Conservation (phyloP, 2,329 filamentous ascomycete species). For the Penicillium griseofulvum region DNA sequence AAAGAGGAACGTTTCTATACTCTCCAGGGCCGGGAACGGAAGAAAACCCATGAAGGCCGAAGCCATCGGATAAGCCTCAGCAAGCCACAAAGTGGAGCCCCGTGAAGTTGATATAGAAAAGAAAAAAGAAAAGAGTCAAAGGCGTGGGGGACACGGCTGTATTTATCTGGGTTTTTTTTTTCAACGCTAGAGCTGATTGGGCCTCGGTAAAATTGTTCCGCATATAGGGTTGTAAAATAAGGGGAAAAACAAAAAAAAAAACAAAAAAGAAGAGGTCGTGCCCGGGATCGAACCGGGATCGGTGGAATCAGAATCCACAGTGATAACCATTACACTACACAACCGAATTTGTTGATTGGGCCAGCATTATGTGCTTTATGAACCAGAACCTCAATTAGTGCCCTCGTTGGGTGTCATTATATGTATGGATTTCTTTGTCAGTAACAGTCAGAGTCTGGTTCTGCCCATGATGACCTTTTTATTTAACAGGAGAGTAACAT, state of each 20-base stretch:
- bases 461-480: no score
- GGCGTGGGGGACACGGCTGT: neutral
- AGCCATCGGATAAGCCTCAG: conserved; percentile 19
- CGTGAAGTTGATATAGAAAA: conserved; percentile 15
- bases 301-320: conserved; percentile 3
- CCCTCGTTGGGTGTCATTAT: no score
- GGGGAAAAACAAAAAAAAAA: neutral
- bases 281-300: conserved; percentile 12
- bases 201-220: neutral
- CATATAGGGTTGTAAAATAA: no score
- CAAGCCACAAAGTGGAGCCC: conserved; percentile 24
- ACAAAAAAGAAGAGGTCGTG: conserved; percentile 3
- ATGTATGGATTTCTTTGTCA: no score
- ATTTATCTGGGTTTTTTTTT: conserved; percentile 3
- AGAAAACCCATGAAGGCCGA: conserved; percentile 19
- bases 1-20: conserved; percentile 18
- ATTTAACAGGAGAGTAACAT: no score
- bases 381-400: neutral
- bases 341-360: neutral
- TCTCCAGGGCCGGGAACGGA: conserved; percentile 24
- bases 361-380: neutral
- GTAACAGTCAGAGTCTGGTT: no score
- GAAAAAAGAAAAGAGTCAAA: conserved; percentile 9
- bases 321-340: conserved; percentile 1
- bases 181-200: conserved; percentile 9